A percentile compares a stretch with the other conserved stretches of the same genome.
These are phyloP conservation scores for Phytophthora litchii DNA, from an alignment of 352 stramenopile genomes.

Conservation along the genomic window DNA sequence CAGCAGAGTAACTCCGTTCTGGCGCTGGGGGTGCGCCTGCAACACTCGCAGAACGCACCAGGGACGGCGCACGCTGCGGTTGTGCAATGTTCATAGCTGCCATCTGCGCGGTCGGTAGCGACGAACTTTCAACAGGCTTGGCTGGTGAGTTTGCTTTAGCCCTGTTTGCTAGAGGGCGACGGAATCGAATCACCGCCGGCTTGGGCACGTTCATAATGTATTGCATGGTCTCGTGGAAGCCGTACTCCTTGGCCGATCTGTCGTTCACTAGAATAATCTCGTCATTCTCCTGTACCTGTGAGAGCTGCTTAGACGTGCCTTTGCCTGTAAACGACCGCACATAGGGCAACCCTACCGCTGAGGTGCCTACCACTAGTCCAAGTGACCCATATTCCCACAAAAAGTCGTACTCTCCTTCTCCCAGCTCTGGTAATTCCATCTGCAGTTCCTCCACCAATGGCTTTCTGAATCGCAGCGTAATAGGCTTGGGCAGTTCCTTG, in stretches of 20 bases:
- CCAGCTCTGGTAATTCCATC: conserved; percentile 54
- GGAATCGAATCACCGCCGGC: conserved; percentile 78
- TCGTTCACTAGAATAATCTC: conserved; percentile 88
- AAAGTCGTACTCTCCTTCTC: conserved; percentile 83
- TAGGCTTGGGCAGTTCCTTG: conserved; percentile 78
- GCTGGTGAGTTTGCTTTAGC: conserved; percentile 20
- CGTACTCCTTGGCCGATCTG: conserved; percentile 45
- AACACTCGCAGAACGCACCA: conserved; percentile 5
- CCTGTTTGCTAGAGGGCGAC: conserved; percentile 33
- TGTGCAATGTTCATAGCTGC: conserved; percentile 25
- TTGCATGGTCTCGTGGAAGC: conserved; percentile 83
- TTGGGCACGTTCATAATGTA: conserved; percentile 89
- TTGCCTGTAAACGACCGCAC: conserved; percentile 86
- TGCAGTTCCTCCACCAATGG: conserved; percentile 55
- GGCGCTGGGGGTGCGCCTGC: conserved; percentile 11
- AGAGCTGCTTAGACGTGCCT: conserved; percentile 72
- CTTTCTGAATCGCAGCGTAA: conserved; percentile 76
- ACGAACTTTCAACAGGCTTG: conserved; percentile 17
- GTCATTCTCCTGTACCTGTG: conserved; percentile 74
- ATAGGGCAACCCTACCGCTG: conserved; percentile 58
- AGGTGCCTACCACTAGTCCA: conserved; percentile 74
- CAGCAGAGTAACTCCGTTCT: conserved; percentile 20
- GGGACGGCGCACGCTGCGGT: conserved; percentile 23
- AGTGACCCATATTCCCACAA: conserved; percentile 82
- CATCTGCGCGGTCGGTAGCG: conserved; percentile 32